Evolutionary conservation across 2,329 filamentous ascomycete genomes (phyloP).

Genomic region (Scytalidium lignicola): DNA sequence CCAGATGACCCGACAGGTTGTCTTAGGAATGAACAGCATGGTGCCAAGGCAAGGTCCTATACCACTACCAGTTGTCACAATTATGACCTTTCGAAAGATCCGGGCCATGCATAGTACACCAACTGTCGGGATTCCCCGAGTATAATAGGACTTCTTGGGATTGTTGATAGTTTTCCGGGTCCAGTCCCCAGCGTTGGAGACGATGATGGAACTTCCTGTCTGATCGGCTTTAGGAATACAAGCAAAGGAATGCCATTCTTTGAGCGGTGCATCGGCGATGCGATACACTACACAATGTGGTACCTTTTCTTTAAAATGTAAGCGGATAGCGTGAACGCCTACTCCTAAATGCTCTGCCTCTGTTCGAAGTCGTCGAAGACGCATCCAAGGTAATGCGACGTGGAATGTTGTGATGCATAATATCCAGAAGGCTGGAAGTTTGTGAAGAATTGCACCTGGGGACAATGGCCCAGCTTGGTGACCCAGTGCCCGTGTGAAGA

Average conservation of each 20-base stretch:
- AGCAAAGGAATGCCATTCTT: constrained; percentile 55
- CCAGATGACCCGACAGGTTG: constrained; percentile 29
- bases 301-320: constrained; percentile 46
- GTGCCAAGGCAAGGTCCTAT: constrained; percentile 33
- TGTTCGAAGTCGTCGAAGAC: constrained; percentile 49
- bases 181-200: constrained; percentile 56
- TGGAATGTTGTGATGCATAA: constrained; percentile 46
- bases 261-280: constrained; percentile 42
- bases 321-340: constrained; percentile 51
- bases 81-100: constrained; percentile 29
- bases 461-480: constrained; percentile 8
- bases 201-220: constrained; percentile 45
- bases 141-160: constrained; percentile 47
- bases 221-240: constrained; percentile 43
- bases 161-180: constrained; percentile 45
- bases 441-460: constrained; percentile 14
- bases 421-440: constrained; percentile 49
- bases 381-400: constrained; percentile 53
- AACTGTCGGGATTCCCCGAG: constrained; percentile 43
- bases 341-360: constrained; percentile 45
- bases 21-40: constrained; percentile 23
- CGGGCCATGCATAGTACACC: constrained; percentile 31
- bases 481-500: constrained; percentile 24
- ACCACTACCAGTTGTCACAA: constrained; percentile 34
- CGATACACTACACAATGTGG: constrained; percentile 38